Conservation (phyloP, 768 basidiomycete genomes). For the Lanmaoa rubissima region DNA sequence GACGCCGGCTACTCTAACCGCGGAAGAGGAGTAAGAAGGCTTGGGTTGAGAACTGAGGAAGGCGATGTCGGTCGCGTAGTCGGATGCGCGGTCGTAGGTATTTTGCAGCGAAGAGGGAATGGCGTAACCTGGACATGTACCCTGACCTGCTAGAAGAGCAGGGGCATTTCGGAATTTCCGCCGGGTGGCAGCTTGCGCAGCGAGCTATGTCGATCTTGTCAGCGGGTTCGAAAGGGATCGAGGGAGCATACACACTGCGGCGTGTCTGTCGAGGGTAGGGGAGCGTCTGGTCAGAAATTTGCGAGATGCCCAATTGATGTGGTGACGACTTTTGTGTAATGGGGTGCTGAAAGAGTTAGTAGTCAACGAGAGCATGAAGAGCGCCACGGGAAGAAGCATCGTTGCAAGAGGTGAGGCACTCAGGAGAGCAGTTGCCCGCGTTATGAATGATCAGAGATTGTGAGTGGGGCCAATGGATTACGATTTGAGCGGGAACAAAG, state of each 20-base stretch:
- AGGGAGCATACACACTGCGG: slow-evolving; percentile 7
- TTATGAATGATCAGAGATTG: slow-evolving; percentile 12
- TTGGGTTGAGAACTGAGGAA: not conserved
- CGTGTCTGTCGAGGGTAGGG: not conserved
- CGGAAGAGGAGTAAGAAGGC: not conserved
- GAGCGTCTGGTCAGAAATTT: not conserved
- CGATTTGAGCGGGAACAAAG: slow-evolving; percentile 3
- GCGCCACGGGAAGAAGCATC: slow-evolving; percentile 10
- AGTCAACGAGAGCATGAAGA: slow-evolving; percentile 10
- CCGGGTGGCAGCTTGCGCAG: slow-evolving; percentile 9
- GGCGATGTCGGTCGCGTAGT: slow-evolving; percentile 13
- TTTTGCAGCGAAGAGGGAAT: slow-evolving; percentile 14
- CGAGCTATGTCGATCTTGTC: slow-evolving; percentile 10
- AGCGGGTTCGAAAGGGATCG: not conserved
- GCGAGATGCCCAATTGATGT: not conserved
- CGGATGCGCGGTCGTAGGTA: slow-evolving; percentile 21
- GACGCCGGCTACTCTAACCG: not conserved
- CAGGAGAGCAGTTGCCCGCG: not conserved
- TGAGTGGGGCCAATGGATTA: slow-evolving; percentile 8
- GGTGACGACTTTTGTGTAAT: not conserved
- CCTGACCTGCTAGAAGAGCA: slow-evolving; percentile 10
- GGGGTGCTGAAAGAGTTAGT: slow-evolving; percentile 11
- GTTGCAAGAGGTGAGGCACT: not conserved
- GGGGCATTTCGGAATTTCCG: slow-evolving; percentile 21
- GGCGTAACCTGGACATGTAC: slow-evolving; percentile 2